phyloP scores from a whole-genome alignment of 768 basidiomycete species.

The Strobilomyces echinocephalus region DNA sequence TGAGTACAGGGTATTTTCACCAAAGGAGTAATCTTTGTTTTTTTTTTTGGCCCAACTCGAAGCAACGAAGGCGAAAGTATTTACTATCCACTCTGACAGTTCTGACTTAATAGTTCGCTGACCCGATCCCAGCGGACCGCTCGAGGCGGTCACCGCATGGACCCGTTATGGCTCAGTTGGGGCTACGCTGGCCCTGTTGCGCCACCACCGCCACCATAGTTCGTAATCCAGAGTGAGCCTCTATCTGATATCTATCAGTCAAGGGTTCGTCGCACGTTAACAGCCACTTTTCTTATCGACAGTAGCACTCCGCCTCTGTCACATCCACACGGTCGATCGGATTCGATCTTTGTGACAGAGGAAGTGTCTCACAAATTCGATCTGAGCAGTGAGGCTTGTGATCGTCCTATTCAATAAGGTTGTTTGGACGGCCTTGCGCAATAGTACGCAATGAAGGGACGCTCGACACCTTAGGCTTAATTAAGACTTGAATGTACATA shows the following conservation, averaged over 20 bases:
- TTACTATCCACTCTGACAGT: background rate
- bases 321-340: background rate
- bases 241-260: background rate
- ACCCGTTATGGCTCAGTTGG: background rate
- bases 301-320: background rate
- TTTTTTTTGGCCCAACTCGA: background rate
- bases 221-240: background rate
- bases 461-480: too few species aligned
- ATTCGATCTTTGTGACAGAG: too few species aligned
- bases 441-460: too few species aligned
- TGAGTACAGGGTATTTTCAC: background rate
- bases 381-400: too few species aligned
- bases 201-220: background rate
- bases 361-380: too few species aligned
- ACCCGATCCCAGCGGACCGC: background rate
- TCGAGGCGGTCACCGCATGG: background rate
- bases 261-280: background rate
- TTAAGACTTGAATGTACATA: too few species aligned
- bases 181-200: background rate
- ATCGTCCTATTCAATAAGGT: too few species aligned
- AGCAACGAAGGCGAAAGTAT: background rate
- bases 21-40: constrained; percentile 1
- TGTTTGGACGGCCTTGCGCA: too few species aligned
- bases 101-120: constrained; percentile 2
- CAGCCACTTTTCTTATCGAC: too few species aligned